A percentile compares a stretch with the other conserved stretches of the same genome.
Conservation (phyloP, 208 protist genomes). For the Crithidia thermophila region DNA sequence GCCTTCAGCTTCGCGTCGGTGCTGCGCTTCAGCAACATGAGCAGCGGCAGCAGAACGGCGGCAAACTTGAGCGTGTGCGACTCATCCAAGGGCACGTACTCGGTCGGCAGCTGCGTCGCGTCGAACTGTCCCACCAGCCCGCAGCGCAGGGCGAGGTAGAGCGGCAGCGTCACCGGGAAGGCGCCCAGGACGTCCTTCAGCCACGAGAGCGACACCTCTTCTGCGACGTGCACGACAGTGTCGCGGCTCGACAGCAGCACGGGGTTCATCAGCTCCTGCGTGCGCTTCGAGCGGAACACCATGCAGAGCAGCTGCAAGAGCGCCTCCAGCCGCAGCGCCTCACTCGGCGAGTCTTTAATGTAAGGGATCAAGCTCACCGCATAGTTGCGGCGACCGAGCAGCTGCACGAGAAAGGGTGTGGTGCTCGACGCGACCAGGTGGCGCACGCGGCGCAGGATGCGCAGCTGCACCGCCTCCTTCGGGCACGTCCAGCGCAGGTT, state of each 20-base stretch:
- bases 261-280: constrained; percentile 84
- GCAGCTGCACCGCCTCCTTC: constrained; percentile 16
- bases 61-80: constrained; percentile 54
- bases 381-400: constrained; percentile 69
- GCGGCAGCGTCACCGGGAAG: constrained; percentile 33
- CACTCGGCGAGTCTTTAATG: constrained; percentile 29
- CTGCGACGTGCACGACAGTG: constrained; percentile 54
- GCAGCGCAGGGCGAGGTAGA: constrained; percentile 73
- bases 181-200: constrained; percentile 49
- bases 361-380: constrained; percentile 63
- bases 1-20: constrained; percentile 42
- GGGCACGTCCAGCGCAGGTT: constrained; percentile 40
- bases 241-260: constrained; percentile 48
- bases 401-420: constrained; percentile 46
- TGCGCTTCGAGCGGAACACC: constrained; percentile 61
- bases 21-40: constrained; percentile 60
- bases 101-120: constrained; percentile 31
- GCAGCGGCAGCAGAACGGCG: constrained; percentile 53
- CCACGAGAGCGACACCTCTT: constrained; percentile 78
- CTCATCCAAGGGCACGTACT: constrained; percentile 35
- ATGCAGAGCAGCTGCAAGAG: constrained; percentile 75
- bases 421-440: constrained; percentile 60
- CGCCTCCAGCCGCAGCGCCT: constrained; percentile 57
- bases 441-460: constrained; percentile 52
- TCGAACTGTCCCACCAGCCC: constrained; percentile 72